Percentiles rank a stretch among this genome's conserved stretches.
phyloP scores from a whole-genome alignment of 768 basidiomycete species.

The Kondoa subrosea region DNA sequence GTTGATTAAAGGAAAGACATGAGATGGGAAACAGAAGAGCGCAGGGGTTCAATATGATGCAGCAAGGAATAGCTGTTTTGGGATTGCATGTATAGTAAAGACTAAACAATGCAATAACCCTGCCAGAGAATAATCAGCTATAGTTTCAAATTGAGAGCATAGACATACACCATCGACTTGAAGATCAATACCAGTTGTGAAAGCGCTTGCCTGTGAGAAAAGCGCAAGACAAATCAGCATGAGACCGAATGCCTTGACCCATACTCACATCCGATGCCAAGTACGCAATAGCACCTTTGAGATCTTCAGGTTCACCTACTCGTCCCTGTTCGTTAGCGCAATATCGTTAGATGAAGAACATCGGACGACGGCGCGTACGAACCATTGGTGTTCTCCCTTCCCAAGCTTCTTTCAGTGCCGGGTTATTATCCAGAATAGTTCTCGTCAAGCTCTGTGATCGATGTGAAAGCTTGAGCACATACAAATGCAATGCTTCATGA shows the following conservation, averaged over 20 bases:
- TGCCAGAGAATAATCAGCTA: neutral
- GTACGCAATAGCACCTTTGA: constrained; percentile 73
- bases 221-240: constrained; percentile 39
- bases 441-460: constrained; percentile 41
- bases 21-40: too few species aligned
- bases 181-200: constrained; percentile 5
- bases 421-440: constrained; percentile 58
- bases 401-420: constrained; percentile 67
- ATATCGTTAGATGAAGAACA: neutral
- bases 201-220: neutral
- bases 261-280: constrained; percentile 74
- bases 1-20: too few species aligned
- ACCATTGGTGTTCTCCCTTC: constrained; percentile 62
- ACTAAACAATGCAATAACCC: neutral
- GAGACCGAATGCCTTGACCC: constrained; percentile 55
- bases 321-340: constrained; percentile 37
- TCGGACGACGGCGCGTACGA: neutral
- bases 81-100: too few species aligned
- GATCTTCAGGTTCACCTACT: constrained; percentile 83
- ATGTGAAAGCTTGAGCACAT: neutral
- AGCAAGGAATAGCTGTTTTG: too few species aligned
- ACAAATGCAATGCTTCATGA: neutral
- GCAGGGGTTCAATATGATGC: too few species aligned
- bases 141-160: neutral
- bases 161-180: constrained; percentile 4